Evolutionary conservation across 805 yeast genomes (phyloP).

Genomic region (Blastobotrys attinorum): DNA sequence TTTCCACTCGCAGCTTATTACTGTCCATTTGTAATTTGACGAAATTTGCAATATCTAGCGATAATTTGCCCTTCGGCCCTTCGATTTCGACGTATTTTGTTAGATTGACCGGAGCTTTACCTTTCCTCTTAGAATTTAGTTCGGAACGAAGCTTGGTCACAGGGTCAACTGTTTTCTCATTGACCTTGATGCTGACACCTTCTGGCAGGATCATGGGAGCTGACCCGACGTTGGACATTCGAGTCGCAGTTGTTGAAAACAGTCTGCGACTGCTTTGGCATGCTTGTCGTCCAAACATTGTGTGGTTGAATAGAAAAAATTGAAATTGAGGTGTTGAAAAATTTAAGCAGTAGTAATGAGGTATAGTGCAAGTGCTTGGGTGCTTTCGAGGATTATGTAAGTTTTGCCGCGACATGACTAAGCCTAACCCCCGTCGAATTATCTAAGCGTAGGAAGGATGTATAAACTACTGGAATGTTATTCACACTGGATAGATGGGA

Average conservation of each 20-base stretch:
- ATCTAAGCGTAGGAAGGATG: too few relatives aligned
- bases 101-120: constrained; percentile 49
- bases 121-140: constrained; percentile 57
- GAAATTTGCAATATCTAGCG: constrained; percentile 65
- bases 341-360: too few relatives aligned
- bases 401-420: too few relatives aligned
- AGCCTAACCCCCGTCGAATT: too few relatives aligned
- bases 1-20: constrained; percentile 42
- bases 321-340: neutral
- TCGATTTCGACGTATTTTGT: constrained; percentile 50
- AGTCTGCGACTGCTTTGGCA: neutral
- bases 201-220: constrained; percentile 63
- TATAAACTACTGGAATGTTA: too few relatives aligned
- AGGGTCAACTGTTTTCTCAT: constrained; percentile 20
- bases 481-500: too few relatives aligned
- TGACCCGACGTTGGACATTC: constrained; percentile 54
- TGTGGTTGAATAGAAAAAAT: too few relatives aligned
- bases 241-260: neutral
- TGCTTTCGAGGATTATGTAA: too few relatives aligned
- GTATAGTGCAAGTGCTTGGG: too few relatives aligned
- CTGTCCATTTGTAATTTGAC: constrained; percentile 34
- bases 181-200: constrained; percentile 44
- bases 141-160: constrained; percentile 37
- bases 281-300: neutral
- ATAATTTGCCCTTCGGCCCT: constrained; percentile 73